Evolutionary conservation across 805 yeast genomes (phyloP).

Genomic region (Torulaspora delbrueckii): DNA sequence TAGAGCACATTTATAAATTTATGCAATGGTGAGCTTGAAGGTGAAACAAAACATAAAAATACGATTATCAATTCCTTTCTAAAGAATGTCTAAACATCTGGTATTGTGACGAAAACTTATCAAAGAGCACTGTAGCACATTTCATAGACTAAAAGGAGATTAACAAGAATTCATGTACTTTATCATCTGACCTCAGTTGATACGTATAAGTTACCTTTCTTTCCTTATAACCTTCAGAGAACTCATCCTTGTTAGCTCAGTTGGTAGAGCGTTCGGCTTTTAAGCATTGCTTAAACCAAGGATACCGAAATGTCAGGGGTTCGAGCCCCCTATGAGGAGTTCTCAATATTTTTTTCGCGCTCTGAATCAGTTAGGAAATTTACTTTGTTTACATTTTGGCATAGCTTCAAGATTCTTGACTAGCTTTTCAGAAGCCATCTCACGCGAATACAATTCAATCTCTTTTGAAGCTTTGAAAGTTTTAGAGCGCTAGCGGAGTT

Average conservation of each 20-base stretch:
- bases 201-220: not conserved
- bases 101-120: too few species aligned
- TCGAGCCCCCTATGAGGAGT: slow-evolving; percentile 50
- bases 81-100: too few species aligned
- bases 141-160: too few species aligned
- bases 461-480: too few species aligned
- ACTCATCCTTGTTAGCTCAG: slow-evolving; percentile 56
- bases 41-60: too few species aligned
- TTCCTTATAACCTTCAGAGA: slow-evolving; percentile 14
- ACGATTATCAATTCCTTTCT: too few species aligned
- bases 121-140: too few species aligned
- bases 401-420: not conserved
- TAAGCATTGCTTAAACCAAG: slow-evolving; percentile 39
- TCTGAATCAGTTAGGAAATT: not conserved
- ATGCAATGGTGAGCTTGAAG: too few species aligned
- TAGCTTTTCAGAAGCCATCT: not conserved
- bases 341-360: slow-evolving; percentile 22
- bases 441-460: not conserved
- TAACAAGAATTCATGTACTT: too few species aligned
- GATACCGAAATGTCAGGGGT: slow-evolving; percentile 48
- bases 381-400: slow-evolving; percentile 3
- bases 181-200: too few species aligned
- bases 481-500: not conserved
- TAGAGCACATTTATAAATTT: too few species aligned
- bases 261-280: slow-evolving; percentile 70